Conservation (phyloP, 2,329 filamentous ascomycete genomes). For the Botrytis hyacinthi region DNA sequence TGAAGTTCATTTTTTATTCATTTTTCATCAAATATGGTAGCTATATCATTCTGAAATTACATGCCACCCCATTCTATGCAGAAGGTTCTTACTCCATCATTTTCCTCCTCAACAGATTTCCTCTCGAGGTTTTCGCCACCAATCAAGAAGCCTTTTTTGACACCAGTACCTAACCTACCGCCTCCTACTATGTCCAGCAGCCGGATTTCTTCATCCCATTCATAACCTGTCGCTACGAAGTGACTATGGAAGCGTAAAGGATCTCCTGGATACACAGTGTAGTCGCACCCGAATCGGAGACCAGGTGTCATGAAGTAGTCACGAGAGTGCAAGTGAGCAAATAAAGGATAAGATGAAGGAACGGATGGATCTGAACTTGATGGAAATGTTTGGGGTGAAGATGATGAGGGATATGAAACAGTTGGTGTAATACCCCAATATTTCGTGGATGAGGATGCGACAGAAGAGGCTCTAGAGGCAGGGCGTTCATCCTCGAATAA, state of each 20-base stretch:
- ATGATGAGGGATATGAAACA: slow-evolving; percentile 44
- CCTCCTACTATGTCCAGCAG: slow-evolving; percentile 83
- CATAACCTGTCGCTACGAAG: slow-evolving; percentile 79
- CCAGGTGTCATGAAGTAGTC: slow-evolving; percentile 91
- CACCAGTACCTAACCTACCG: slow-evolving; percentile 84
- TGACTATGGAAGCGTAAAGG: slow-evolving; percentile 94
- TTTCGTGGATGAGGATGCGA: slow-evolving; percentile 20
- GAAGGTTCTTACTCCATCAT: slow-evolving; percentile 63
- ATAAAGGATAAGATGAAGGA: slow-evolving; percentile 68
- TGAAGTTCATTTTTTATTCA: background rate
- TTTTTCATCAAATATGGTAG: background rate
- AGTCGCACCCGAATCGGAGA: slow-evolving; percentile 89
- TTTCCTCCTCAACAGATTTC: slow-evolving; percentile 34
- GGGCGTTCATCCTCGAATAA: slow-evolving; percentile 36
- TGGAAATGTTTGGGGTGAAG: slow-evolving; percentile 30
- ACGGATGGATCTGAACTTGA: slow-evolving; percentile 40
- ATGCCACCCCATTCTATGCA: slow-evolving; percentile 94
- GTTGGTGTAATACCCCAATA: slow-evolving; percentile 44
- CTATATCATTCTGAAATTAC: slow-evolving; percentile 48
- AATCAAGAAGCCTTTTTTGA: slow-evolving; percentile 92
- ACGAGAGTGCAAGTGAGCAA: slow-evolving; percentile 71
- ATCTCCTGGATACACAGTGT: slow-evolving; percentile 93
- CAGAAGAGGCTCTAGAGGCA: slow-evolving; percentile 40
- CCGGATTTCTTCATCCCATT: slow-evolving; percentile 84
- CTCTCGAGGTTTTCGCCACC: slow-evolving; percentile 59